Percentiles rank a stretch among this genome's conserved stretches.
Evolutionary conservation across 1,284 basidiomycete species (phyloP).

Genomic region (Leccinum cinnamomeum): DNA sequence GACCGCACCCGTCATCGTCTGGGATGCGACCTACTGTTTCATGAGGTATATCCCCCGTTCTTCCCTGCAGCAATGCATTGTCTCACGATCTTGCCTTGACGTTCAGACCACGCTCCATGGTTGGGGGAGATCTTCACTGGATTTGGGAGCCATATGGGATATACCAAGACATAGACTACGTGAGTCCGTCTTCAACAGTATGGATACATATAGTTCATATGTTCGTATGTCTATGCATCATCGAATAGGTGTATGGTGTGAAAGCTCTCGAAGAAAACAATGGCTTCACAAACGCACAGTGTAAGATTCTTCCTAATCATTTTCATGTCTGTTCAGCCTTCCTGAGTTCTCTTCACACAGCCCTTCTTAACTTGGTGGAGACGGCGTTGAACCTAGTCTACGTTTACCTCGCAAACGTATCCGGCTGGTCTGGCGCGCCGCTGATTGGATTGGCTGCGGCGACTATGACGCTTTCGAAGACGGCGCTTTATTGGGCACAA

Average conservation of each 20-base stretch:
- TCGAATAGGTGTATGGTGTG: constrained; percentile 68
- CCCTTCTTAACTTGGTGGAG: constrained; percentile 80
- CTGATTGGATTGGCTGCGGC: constrained; percentile 74
- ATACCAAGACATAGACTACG: constrained; percentile 73
- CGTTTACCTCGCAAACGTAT: constrained; percentile 70
- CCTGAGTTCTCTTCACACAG: constrained; percentile 37
- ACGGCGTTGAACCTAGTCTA: constrained; percentile 74
- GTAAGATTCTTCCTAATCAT: constrained; percentile 41
- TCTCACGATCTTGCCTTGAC: neutral
- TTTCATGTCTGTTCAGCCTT: neutral
- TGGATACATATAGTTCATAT: neutral
- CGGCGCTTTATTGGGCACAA: constrained; percentile 77
- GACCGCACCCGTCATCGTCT: constrained; percentile 54
- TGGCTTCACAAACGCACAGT: constrained; percentile 88
- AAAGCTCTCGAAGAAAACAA: constrained; percentile 60
- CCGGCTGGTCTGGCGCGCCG: constrained; percentile 59
- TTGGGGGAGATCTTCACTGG: constrained; percentile 86
- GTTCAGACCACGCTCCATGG: constrained; percentile 58
- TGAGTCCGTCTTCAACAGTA: constrained; percentile 28
- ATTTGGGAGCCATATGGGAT: constrained; percentile 82
- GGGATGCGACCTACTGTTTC: constrained; percentile 76
- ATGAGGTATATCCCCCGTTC: constrained; percentile 46
- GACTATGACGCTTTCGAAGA: constrained; percentile 83
- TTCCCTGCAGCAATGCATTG: neutral
- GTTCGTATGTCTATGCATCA: constrained; percentile 17